phyloP scores from a whole-genome alignment of 306 rosid species.

The Cucurbita maxima region DNA sequence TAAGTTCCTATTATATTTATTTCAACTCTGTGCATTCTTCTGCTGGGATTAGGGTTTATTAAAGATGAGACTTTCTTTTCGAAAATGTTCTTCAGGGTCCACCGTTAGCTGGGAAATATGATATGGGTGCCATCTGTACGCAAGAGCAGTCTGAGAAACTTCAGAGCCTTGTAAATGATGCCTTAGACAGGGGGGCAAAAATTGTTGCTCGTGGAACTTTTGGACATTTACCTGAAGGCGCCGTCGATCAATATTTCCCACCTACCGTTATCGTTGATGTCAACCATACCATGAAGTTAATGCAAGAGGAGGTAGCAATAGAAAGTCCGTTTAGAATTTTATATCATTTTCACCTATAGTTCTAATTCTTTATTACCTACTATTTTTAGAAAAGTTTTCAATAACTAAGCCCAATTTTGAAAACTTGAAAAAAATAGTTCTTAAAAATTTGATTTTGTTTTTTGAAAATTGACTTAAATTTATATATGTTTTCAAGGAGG shows the following conservation, averaged over 20 bases:
- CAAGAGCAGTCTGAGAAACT: constrained; percentile 94
- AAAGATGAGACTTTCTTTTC: constrained; percentile 1
- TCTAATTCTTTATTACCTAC: no score
- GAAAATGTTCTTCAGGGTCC: constrained; percentile 57
- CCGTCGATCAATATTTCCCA: constrained; percentile 84
- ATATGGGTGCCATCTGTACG: constrained; percentile 92
- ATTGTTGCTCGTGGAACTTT: constrained; percentile 75
- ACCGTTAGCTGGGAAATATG: constrained; percentile 70
- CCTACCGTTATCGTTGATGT: constrained; percentile 81
- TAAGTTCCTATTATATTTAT: constrained; percentile 1
- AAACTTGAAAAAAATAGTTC: no score
- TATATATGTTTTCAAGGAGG: no score
- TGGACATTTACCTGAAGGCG: constrained; percentile 78
- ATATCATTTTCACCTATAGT: no score
- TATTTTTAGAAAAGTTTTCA: no score
- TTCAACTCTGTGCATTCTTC: not conserved
- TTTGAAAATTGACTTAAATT: no score
- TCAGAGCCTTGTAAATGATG: constrained; percentile 71
- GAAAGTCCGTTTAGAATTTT: no score
- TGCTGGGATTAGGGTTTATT: not conserved
- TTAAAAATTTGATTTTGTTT: no score
- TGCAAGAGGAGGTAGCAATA: constrained; percentile 96
- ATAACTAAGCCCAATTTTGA: no score
- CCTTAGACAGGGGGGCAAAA: constrained; percentile 80
- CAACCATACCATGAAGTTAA: constrained; percentile 79